Percentiles rank a stretch among this genome's conserved stretches.
These are phyloP conservation scores for Boletus edulis DNA, from an alignment of 768 basidiomycete species.

Conservation along the genomic window DNA sequence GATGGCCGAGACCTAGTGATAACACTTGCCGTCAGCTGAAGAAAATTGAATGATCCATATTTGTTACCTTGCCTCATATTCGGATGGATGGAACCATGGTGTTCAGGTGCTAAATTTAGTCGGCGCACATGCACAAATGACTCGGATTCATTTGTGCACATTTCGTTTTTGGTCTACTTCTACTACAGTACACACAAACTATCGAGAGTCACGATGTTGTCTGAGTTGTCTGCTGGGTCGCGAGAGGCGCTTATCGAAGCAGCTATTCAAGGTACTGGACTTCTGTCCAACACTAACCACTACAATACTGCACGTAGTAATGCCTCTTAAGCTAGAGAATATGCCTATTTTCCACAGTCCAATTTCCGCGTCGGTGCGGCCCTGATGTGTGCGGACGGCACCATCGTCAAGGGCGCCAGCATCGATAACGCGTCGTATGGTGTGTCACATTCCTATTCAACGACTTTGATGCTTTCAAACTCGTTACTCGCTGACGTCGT, in stretches of 20 bases:
- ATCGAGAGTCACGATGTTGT: constrained; percentile 6
- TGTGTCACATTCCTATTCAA: constrained; percentile 31
- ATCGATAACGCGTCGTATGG: constrained; percentile 94
- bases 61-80: no score
- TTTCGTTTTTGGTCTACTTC: no score
- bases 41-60: no score
- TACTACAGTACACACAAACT: no score
- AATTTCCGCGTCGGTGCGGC: constrained; percentile 92
- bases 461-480: not conserved
- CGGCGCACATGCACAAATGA: no score
- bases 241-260: constrained; percentile 51
- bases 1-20: no score
- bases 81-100: no score
- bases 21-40: no score
- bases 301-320: not conserved
- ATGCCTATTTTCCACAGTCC: constrained; percentile 80
- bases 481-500: not conserved
- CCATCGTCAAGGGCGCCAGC: constrained; percentile 81
- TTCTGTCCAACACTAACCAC: not conserved
- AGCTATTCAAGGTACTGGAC: constrained; percentile 54
- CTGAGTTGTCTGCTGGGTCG: constrained; percentile 39
- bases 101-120: no score
- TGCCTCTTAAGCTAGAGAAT: constrained; percentile 52
- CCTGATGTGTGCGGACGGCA: constrained; percentile 63
- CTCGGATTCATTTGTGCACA: no score